These are phyloP conservation scores for Aspergillus piperis DNA, from an alignment of 2,329 filamentous ascomycete species.

Conservation along the genomic window DNA sequence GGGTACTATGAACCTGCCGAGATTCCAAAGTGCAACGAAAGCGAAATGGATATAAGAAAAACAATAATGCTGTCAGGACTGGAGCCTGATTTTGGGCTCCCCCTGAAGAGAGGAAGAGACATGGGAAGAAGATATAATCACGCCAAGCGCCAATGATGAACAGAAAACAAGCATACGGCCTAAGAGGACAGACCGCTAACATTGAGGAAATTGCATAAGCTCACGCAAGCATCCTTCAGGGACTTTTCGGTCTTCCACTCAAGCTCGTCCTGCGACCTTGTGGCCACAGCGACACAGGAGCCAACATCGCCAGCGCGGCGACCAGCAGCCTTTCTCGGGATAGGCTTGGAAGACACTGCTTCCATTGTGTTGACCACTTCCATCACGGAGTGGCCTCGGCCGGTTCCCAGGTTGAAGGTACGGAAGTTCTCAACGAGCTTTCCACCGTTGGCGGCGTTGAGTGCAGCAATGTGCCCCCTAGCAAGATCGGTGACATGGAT, in stretches of 20 bases:
- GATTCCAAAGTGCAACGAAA: not conserved
- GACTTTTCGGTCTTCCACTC: slow-evolving; percentile 44
- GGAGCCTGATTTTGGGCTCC: not conserved
- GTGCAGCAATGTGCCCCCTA: slow-evolving; percentile 62
- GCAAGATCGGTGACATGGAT: slow-evolving; percentile 69
- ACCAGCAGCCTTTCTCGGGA: slow-evolving; percentile 34
- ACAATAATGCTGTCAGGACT: not conserved
- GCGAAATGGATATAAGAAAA: not conserved
- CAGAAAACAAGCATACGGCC: slow-evolving; percentile 3
- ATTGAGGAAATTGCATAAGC: slow-evolving; percentile 41
- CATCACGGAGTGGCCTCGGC: slow-evolving; percentile 40
- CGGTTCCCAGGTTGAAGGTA: slow-evolving; percentile 45
- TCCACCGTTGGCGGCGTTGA: slow-evolving; percentile 42
- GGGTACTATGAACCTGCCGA: not conserved
- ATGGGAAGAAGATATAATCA: not conserved
- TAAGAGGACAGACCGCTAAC: slow-evolving; percentile 34
- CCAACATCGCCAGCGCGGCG: slow-evolving; percentile 43
- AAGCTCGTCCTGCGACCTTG: slow-evolving; percentile 56
- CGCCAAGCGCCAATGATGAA: slow-evolving; percentile 7
- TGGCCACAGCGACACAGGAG: slow-evolving; percentile 41
- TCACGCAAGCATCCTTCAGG: slow-evolving; percentile 40
- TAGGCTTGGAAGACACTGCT: slow-evolving; percentile 35
- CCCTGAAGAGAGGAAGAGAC: not conserved
- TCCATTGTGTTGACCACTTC: slow-evolving; percentile 44
- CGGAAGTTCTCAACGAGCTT: slow-evolving; percentile 43